Percentiles rank a stretch among this genome's conserved stretches.
Conservation (phyloP, 2,329 filamentous ascomycete genomes). For the Beauveria scarabaeidicola region DNA sequence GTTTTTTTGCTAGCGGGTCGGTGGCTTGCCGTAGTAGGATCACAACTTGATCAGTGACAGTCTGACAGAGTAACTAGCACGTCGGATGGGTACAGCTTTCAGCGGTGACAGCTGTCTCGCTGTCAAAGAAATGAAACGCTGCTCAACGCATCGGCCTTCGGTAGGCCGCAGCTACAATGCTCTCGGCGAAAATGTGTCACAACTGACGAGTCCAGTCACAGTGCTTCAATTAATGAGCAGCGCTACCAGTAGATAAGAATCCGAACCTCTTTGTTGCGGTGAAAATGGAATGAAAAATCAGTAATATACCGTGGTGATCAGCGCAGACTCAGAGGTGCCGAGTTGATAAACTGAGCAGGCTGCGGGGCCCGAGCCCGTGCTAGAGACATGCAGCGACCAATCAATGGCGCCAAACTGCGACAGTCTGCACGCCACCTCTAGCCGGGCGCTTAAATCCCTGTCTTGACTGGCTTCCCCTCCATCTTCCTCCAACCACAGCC, state of each 20-base stretch:
- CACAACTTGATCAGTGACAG: not conserved
- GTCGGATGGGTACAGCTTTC: too few relatives aligned
- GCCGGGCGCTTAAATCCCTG: conserved; percentile 11
- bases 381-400: conserved; percentile 9
- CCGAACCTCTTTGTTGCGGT: not conserved
- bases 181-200: not conserved
- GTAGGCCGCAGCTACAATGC: not conserved
- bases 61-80: not conserved
- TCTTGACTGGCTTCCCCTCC: not conserved
- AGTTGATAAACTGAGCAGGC: not conserved
- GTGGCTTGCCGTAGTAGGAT: not conserved
- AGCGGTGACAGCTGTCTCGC: too few relatives aligned
- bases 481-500: not conserved
- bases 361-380: not conserved
- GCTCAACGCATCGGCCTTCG: not conserved
- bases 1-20: not conserved
- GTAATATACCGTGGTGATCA: not conserved
- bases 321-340: not conserved
- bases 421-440: not conserved
- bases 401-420: not conserved
- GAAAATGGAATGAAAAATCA: not conserved
- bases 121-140: not conserved
- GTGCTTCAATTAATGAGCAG: not conserved
- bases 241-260: not conserved
- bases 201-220: not conserved